These are phyloP conservation scores for Amanita exitialis DNA, from an alignment of 768 basidiomycete species.

Conservation along the genomic window DNA sequence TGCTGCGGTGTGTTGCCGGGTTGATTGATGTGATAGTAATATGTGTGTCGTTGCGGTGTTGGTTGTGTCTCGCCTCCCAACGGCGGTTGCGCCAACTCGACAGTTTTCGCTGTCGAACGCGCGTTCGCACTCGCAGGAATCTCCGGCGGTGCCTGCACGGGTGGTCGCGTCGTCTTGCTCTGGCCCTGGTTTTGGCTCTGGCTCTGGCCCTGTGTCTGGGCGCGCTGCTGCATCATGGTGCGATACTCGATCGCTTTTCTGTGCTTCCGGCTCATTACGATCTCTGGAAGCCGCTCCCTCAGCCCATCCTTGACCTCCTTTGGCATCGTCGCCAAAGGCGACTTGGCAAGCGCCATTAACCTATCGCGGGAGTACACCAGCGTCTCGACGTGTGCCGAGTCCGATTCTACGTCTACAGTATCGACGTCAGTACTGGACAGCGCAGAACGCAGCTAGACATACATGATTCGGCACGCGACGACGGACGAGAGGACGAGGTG, in stretches of 20 bases:
- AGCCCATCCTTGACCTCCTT: conserved; percentile 15
- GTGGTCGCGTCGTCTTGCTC: background rate
- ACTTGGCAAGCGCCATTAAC: conserved; percentile 17
- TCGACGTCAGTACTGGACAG: too few species aligned
- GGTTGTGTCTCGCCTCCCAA: background rate
- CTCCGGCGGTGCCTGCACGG: background rate
- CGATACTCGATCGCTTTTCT: conserved; percentile 19
- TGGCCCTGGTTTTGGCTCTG: background rate
- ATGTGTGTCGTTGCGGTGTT: background rate
- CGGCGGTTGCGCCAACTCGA: background rate
- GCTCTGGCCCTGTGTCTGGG: background rate
- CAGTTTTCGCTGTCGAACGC: background rate
- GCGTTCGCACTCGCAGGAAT: background rate
- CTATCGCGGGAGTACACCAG: conserved; percentile 16
- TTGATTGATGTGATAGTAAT: background rate
- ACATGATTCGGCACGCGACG: conserved; percentile 13
- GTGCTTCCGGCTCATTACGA: conserved; percentile 19
- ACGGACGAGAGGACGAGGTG: conserved; percentile 11
- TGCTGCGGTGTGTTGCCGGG: background rate
- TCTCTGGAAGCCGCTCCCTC: conserved; percentile 16
- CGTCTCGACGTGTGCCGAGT: background rate
- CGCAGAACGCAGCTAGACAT: too few species aligned
- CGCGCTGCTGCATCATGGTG: conserved; percentile 8
- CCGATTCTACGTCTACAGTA: conserved; percentile 4
- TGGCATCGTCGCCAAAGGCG: conserved; percentile 17